A percentile compares a stretch with the other conserved stretches of the same genome.
Conservation (phyloP, 805 yeast genomes). For the Yarrowia sp. region DNA sequence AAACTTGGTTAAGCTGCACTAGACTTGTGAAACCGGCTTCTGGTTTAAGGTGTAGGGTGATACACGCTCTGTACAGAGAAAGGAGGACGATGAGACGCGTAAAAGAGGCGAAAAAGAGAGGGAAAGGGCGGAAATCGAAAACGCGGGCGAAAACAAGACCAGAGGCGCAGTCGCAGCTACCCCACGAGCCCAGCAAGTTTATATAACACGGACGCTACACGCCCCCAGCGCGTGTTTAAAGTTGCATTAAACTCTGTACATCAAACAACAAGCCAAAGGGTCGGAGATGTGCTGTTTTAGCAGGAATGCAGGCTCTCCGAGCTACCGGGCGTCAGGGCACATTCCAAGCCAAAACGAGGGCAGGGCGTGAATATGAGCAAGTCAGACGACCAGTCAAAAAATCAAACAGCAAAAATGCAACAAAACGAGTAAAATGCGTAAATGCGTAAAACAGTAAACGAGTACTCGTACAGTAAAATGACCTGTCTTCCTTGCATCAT, state of each 20-base stretch:
- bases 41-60: neutral
- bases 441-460: no score
- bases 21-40: conserved; percentile 1
- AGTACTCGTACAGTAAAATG: no score
- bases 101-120: neutral
- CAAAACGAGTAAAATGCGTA: no score
- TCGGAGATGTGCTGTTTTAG: conserved; percentile 15
- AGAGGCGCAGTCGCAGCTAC: neutral
- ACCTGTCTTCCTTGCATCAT: no score
- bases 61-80: neutral
- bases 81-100: neutral
- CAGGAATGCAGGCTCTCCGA: conserved; percentile 2
- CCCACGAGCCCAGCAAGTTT: neutral
- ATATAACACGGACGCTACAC: neutral
- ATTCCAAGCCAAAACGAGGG: neutral
- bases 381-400: no score
- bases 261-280: neutral
- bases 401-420: no score
- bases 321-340: neutral
- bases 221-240: neutral
- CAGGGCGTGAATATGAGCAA: no score
- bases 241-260: conserved; percentile 7
- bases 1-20: neutral
- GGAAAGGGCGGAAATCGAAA: no score
- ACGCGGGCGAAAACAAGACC: no score